phyloP scores from a whole-genome alignment of 257 asterid species.

The Solanum sparsipilum region DNA sequence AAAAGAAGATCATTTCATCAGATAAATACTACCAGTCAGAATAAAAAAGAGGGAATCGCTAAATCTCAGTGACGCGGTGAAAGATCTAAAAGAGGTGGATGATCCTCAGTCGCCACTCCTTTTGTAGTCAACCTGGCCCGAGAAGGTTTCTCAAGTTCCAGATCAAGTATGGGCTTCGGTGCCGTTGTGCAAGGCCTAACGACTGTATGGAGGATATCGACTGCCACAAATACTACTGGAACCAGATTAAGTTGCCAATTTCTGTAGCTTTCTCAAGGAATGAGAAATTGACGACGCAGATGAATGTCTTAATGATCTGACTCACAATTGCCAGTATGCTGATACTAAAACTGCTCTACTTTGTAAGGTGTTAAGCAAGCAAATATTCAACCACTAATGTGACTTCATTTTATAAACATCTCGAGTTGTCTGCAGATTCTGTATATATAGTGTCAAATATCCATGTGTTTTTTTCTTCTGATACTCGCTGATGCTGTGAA shows the following conservation, averaged over 20 bases:
- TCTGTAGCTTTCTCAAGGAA: neutral
- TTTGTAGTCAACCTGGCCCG: neutral
- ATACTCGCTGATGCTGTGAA: neutral
- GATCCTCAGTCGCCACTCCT: neutral
- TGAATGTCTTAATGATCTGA: neutral
- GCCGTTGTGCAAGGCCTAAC: neutral
- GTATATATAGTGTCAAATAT: neutral
- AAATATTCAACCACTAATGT: neutral
- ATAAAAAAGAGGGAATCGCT: neutral
- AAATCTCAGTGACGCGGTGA: neutral
- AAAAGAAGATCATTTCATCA: neutral
- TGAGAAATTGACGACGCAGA: neutral
- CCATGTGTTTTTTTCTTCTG: neutral
- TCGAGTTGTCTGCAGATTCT: neutral
- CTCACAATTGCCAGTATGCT: neutral
- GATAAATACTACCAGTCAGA: neutral
- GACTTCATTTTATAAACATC: neutral
- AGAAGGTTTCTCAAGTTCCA: neutral
- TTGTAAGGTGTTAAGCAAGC: neutral
- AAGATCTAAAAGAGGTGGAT: neutral
- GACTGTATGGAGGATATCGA: neutral
- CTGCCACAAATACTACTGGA: neutral
- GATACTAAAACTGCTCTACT: neutral
- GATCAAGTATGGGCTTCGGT: neutral
- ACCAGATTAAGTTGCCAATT: neutral